These are phyloP conservation scores for Dimocarpus longan DNA, from an alignment of 345 rosid species.

Conservation along the genomic window DNA sequence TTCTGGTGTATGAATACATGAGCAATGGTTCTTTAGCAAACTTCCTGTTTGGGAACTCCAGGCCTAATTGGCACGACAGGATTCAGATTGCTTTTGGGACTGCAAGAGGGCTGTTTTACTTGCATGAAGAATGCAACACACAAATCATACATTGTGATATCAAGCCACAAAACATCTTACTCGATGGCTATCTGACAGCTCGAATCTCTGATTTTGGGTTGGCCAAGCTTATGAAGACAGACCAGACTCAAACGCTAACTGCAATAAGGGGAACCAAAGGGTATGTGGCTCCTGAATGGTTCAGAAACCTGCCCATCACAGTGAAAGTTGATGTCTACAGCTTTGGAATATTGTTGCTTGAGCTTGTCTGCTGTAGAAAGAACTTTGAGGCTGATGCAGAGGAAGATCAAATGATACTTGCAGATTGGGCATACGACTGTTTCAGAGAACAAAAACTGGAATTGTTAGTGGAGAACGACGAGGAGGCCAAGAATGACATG, in stretches of 20 bases:
- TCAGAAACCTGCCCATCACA: neutral
- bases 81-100: neutral
- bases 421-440: constrained; percentile 4
- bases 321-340: neutral
- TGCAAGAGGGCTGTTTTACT: constrained; percentile 4
- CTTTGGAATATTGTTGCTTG: neutral
- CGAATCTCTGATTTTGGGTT: constrained; percentile 9
- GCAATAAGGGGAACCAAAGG: constrained; percentile 4
- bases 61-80: neutral
- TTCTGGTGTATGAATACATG: neutral
- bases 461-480: neutral
- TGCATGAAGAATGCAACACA: constrained; percentile 1
- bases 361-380: neutral
- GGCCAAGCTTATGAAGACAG: neutral
- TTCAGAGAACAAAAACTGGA: neutral
- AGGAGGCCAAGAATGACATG: neutral
- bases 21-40: constrained; percentile 13
- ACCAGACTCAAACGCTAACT: neutral
- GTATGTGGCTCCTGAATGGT: constrained; percentile 8
- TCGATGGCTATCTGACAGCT: neutral
- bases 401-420: neutral
- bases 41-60: neutral
- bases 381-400: neutral
- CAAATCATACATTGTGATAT: constrained; percentile 20
- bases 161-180: constrained; percentile 16